These are phyloP conservation scores for Arachnomyces sp. DNA, from an alignment of 2,329 filamentous ascomycete genomes.

Conservation along the genomic window DNA sequence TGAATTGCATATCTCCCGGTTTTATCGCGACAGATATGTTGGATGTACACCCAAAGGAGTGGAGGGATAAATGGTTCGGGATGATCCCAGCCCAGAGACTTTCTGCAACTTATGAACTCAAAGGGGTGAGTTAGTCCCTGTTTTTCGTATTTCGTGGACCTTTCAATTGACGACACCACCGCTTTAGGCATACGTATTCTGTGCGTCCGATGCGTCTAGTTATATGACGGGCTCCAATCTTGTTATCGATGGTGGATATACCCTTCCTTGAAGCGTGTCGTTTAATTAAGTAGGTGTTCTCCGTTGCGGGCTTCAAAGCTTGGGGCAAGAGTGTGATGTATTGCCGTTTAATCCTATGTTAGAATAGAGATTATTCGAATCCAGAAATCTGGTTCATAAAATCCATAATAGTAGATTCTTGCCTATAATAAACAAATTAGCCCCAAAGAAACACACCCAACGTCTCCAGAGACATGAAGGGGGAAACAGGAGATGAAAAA, in stretches of 20 bases:
- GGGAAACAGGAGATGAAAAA: too few relatives aligned
- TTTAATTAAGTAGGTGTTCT: too few relatives aligned
- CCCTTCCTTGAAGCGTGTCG: too few relatives aligned
- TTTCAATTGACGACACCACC: too few relatives aligned
- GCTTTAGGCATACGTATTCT: constrained; percentile 56
- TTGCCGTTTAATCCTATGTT: too few relatives aligned
- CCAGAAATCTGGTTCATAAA: constrained; percentile 14
- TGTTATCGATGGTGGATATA: constrained; percentile 63
- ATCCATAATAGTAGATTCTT: constrained; percentile 13
- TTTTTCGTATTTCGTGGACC: not conserved
- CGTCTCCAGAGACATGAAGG: too few relatives aligned
- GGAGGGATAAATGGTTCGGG: constrained; percentile 44
- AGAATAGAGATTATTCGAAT: constrained; percentile 1
- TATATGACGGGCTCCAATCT: constrained; percentile 67
- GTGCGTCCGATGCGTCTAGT: constrained; percentile 66
- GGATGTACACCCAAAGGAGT: constrained; percentile 20
- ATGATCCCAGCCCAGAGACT: constrained; percentile 55
- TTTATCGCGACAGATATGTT: constrained; percentile 53
- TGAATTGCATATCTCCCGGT: constrained; percentile 61
- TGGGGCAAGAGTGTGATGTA: too few relatives aligned
- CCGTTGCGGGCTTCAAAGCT: too few relatives aligned
- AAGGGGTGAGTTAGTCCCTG: constrained; percentile 40
- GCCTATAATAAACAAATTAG: constrained; percentile 1
- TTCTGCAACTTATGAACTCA: constrained; percentile 62
- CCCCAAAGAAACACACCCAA: too few relatives aligned